Evolutionary conservation across 1,139 yeast species (phyloP), one percentile per base, ranked within the genome.

Genomic region (Yamadazyma siamensis): DNA sequence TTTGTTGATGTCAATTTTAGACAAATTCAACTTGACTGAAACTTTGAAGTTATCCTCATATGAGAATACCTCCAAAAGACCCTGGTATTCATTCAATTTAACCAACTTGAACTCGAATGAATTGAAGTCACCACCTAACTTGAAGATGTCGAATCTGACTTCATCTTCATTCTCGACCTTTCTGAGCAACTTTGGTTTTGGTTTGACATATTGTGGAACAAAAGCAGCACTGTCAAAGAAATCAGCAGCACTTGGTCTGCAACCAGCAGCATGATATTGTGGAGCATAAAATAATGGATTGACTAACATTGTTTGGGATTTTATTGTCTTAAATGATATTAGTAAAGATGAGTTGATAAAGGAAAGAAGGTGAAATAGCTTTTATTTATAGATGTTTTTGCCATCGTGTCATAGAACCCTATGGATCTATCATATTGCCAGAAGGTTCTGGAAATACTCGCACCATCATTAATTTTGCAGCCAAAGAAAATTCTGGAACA

Each of bases 101-200:
- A 59, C 40, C 3, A 59, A 67, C 35, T 48, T 59, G 22, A 67
- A 62, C 42, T 67, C 71, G 43, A 65, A 67, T 13, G 59, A 50
- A 30, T 52, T 48, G 44, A 64, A 67, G 44, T 54, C 47, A 5
- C 71, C 71, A 23, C 41, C 49, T 14, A 49, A 47, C 41, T 65
- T 65, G 39, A 50, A 56, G 31, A 67, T 56, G 36, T 66, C 70
- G 31, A 65, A 57, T 38, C 64, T 69, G 37, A 56, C 63, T 11
- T 46, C 47, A 28, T 61, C 61, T 27, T 61, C 68, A 12, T 60
- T 48, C 40, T 66, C 72, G 13, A 61, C 47, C 40, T 61, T 59
- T 45, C 59, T 61, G 21, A 64, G 44, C 11, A 62, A 54, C 38
- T 56, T 56, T 8, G 70, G 70, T 33, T 49, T 49, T 11, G 50